Conservation (phyloP, 2,329 filamentous ascomycete genomes). For the Colletotrichum chrysophilum region DNA sequence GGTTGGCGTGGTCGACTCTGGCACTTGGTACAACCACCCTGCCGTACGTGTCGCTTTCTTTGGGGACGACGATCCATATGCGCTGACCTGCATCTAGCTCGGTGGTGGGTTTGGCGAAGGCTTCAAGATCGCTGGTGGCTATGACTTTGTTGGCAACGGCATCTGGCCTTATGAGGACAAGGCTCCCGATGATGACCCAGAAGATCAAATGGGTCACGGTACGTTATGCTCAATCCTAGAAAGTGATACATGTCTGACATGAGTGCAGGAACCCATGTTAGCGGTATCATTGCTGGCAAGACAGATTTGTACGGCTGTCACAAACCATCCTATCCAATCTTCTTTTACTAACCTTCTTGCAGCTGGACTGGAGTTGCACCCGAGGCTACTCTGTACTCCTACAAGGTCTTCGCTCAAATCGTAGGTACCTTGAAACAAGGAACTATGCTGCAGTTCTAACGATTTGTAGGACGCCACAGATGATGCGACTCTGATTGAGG, state of each 20-base stretch:
- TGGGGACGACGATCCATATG: rapidly evolving
- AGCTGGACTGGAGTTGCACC: slow-evolving; percentile 33
- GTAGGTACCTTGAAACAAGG: slow-evolving; percentile 10
- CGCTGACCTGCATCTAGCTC: slow-evolving; percentile 31
- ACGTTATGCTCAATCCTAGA: slow-evolving; percentile 16
- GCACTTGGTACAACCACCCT: slow-evolving; percentile 42
- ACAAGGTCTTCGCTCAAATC: slow-evolving; percentile 29
- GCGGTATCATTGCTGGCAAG: slow-evolving; percentile 35
- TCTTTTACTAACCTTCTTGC: background rate
- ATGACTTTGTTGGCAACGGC: slow-evolving; percentile 47
- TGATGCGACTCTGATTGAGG: slow-evolving; percentile 44
- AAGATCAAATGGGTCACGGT: slow-evolving; percentile 29
- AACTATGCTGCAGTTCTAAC: background rate
- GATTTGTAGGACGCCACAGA: slow-evolving; percentile 23
- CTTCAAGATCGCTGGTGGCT: slow-evolving; percentile 47
- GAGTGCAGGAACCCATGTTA: slow-evolving; percentile 40
- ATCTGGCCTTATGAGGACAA: slow-evolving; percentile 23
- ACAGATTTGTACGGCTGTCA: slow-evolving; percentile 17
- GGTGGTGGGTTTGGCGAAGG: slow-evolving; percentile 52
- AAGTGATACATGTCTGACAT: background rate
- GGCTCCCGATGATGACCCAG: slow-evolving; percentile 26
- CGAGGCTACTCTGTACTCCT: slow-evolving; percentile 28
- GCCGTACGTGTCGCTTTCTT: slow-evolving; percentile 27
- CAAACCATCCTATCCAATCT: too few relatives aligned
- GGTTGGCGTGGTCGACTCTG: slow-evolving; percentile 44